phyloP scores from a whole-genome alignment of 345 rosid species.

The Gossypioides kirkii region DNA sequence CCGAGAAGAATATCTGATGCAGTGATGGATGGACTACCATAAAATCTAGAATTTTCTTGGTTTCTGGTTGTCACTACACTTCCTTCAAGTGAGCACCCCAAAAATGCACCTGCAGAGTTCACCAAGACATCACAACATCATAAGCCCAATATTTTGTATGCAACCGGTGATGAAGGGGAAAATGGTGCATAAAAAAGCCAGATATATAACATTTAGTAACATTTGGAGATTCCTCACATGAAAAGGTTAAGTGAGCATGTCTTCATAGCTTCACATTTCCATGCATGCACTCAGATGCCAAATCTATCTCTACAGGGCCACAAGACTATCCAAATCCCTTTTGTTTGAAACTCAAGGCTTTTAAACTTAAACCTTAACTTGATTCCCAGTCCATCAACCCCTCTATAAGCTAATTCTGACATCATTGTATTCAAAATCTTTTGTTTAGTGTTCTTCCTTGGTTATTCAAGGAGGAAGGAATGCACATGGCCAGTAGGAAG shows the following conservation, averaged over 20 bases:
- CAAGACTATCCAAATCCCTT: neutral
- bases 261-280: neutral
- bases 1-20: constrained; percentile 67
- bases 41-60: constrained; percentile 65
- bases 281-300: neutral
- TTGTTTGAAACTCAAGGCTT: neutral
- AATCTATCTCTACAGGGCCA: neutral
- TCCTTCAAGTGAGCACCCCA: constrained; percentile 89
- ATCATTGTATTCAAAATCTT: neutral
- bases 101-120: constrained; percentile 68
- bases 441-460: neutral
- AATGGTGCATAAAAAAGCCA: neutral
- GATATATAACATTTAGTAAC: neutral
- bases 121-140: neutral
- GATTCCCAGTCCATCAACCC: neutral
- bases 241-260: neutral
- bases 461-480: neutral
- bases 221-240: neutral
- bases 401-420: neutral
- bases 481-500: neutral
- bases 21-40: constrained; percentile 43
- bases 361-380: neutral
- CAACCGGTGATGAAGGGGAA: neutral
- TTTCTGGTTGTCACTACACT: constrained; percentile 68
- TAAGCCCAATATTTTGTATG: neutral